Evolutionary conservation across 2,329 filamentous ascomycete genomes (phyloP), one percentile per base, ranked within the genome.

Genomic region (Sporothrix phasma): DNA sequence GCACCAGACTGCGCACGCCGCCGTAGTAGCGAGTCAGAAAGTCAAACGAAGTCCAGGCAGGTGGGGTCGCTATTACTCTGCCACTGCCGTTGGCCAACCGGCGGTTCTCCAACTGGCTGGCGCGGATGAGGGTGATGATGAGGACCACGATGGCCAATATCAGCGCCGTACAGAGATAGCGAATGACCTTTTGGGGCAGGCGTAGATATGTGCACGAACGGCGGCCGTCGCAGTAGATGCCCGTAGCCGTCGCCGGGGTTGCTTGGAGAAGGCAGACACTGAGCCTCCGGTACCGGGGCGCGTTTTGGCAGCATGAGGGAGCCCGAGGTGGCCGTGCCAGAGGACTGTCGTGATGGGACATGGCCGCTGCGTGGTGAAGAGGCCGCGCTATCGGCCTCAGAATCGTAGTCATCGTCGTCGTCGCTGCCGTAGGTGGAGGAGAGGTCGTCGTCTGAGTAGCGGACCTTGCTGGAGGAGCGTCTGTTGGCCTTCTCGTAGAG

Each of bases 11-110:
- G 68, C 87, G 82, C 65, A 99, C 81, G 0, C 94, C 94, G 15
- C 92, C 93, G 73, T 97, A 94, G 73, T 97, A 99, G 67, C 92
- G 83, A 66, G 87, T 88, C 66, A 99, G 75, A 71, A 96, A 95
- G 0, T 86, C 85, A 72, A 96, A 97, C 10, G 82, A 84, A 73
- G 96, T 90, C 92, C 92, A 97, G 5, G 83, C 75, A 0, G 86
- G 84, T 13, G 90, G 89, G 22, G 85, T 83, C 0, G 83, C 75
- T 0, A 84, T 80, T 13, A 81, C 81, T 68, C 85, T 85, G 17
- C 84, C 81, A 31, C 88, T 72, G 37, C 82, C 81, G 61, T 81
- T 74, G 66, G 82, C 77, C 24, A 88, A 77, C 66, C 79, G 81
- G 70, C 79, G 81, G 71, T 90, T 88, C 68, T 89, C 89, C 19